Percentiles rank a stretch among this genome's conserved stretches.
phyloP scores from a whole-genome alignment of 2,329 filamentous ascomycete species.

The Ophiocordyceps camponoti-floridani region DNA sequence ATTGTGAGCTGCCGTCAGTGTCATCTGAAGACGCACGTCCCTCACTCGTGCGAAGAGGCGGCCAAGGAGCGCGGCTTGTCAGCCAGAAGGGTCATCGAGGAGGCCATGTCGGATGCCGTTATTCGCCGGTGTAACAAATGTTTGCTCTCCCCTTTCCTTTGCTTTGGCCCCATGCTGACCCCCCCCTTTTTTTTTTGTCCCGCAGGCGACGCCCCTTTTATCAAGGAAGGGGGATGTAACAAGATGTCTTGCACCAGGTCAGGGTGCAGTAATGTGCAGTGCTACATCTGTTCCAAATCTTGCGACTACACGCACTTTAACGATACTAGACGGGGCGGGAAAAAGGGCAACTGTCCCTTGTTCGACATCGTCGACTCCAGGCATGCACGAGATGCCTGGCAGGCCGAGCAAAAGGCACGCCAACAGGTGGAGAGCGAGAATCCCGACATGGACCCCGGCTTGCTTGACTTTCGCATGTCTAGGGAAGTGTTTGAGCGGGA shows the following conservation, averaged over 20 bases:
- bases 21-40: constrained; percentile 49
- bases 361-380: constrained; percentile 44
- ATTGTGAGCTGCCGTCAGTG: constrained; percentile 52
- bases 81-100: constrained; percentile 53
- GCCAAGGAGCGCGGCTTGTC: constrained; percentile 39
- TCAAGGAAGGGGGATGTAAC: constrained; percentile 69
- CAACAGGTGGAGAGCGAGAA: constrained; percentile 37
- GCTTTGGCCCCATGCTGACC: constrained; percentile 4
- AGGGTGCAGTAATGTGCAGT: constrained; percentile 34
- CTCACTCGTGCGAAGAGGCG: constrained; percentile 51
- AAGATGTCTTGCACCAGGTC: constrained; percentile 56
- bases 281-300: constrained; percentile 55
- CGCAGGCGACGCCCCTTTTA: constrained; percentile 48
- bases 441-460: constrained; percentile 37
- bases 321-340: constrained; percentile 26
- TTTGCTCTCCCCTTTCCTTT: constrained; percentile 2
- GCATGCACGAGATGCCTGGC: constrained; percentile 43
- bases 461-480: constrained; percentile 42
- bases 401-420: constrained; percentile 40
- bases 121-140: constrained; percentile 60
- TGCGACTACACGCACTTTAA: constrained; percentile 56
- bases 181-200: neutral
- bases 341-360: constrained; percentile 41
- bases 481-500: constrained; percentile 29
- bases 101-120: constrained; percentile 67